phyloP scores from a whole-genome alignment of 352 stramenopile species.

The Phytophthora sp. region DNA sequence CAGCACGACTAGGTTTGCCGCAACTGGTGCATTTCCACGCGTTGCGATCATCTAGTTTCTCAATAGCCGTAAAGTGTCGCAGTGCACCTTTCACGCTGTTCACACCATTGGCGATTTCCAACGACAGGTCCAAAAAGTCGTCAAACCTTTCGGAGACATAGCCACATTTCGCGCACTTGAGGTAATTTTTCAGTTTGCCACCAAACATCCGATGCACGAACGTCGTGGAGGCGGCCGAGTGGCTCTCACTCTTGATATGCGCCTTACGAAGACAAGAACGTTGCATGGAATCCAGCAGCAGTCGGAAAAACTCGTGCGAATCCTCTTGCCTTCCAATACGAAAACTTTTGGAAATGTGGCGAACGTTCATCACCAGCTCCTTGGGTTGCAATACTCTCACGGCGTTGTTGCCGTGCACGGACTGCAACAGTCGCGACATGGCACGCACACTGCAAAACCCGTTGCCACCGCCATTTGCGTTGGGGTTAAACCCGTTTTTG shows the following conservation, averaged over 20 bases:
- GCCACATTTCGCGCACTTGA: slow-evolving; percentile 87
- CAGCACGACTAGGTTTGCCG: slow-evolving; percentile 72
- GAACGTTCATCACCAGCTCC: slow-evolving; percentile 87
- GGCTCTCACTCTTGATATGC: slow-evolving; percentile 72
- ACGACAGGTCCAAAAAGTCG: slow-evolving; percentile 89
- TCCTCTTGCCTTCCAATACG: slow-evolving; percentile 91
- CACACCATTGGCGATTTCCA: slow-evolving; percentile 85
- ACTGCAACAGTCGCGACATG: slow-evolving; percentile 73
- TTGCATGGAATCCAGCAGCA: slow-evolving; percentile 90
- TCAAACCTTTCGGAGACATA: slow-evolving; percentile 85
- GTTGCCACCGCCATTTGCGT: slow-evolving; percentile 31
- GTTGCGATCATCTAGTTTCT: slow-evolving; percentile 86
- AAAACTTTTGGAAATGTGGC: slow-evolving; percentile 86
- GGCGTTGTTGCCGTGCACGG: slow-evolving; percentile 51
- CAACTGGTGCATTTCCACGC: slow-evolving; percentile 88
- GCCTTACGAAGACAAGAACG: slow-evolving; percentile 72
- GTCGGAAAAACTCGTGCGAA: slow-evolving; percentile 92
- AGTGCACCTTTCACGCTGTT: slow-evolving; percentile 78
- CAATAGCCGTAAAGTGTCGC: slow-evolving; percentile 80
- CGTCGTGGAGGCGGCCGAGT: slow-evolving; percentile 67
- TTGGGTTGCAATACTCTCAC: slow-evolving; percentile 72
- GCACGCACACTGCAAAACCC: slow-evolving; percentile 65
- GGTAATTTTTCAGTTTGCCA: slow-evolving; percentile 79
- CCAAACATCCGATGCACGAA: slow-evolving; percentile 88
- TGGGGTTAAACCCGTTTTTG: slow-evolving; percentile 17